A percentile compares a stretch with the other conserved stretches of the same genome.
Evolutionary conservation across 2,329 filamentous ascomycete species (phyloP).

Genomic region (Penicillium sclerotigenum): DNA sequence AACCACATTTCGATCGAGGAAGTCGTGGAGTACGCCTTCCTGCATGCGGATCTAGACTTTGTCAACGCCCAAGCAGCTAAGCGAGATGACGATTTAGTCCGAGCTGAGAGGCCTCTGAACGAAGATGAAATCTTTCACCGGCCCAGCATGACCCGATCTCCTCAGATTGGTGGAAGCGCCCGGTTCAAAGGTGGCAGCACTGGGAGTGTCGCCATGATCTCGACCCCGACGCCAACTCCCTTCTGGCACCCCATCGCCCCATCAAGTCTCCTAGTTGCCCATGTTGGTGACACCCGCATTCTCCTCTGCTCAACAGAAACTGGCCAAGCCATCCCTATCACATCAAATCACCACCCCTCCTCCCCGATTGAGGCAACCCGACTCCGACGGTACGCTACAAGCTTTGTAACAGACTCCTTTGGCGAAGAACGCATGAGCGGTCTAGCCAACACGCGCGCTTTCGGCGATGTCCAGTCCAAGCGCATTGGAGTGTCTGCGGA

Average conservation of each 20-base stretch:
- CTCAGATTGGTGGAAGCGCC: conserved; percentile 65
- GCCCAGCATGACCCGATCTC: conserved; percentile 47
- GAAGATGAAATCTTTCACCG: conserved; percentile 76
- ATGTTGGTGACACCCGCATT: conserved; percentile 90
- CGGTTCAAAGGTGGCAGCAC: conserved; percentile 94
- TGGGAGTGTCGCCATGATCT: conserved; percentile 83
- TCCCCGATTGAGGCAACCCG: conserved; percentile 78
- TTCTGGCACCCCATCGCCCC: conserved; percentile 93
- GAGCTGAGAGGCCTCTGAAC: conserved; percentile 76
- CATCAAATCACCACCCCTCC: conserved; percentile 89
- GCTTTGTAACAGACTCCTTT: conserved; percentile 92
- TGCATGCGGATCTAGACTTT: conserved; percentile 92
- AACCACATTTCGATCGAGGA: conserved; percentile 45
- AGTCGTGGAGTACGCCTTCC: conserved; percentile 83
- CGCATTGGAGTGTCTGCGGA: conserved; percentile 92
- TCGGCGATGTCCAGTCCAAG: conserved; percentile 89
- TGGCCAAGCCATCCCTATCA: conserved; percentile 74
- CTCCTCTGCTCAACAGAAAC: conserved; percentile 83
- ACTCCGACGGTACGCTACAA: conserved; percentile 78
- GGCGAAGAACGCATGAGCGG: conserved; percentile 94
- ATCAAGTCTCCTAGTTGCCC: conserved; percentile 78
- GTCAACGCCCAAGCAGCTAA: conserved; percentile 84
- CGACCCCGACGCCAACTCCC: conserved; percentile 82
- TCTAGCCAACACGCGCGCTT: conserved; percentile 87
- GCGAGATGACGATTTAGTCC: conserved; percentile 66